phyloP scores from a whole-genome alignment of 1,139 yeast genomes.

The Groenewaldozyma auringiensis region DNA sequence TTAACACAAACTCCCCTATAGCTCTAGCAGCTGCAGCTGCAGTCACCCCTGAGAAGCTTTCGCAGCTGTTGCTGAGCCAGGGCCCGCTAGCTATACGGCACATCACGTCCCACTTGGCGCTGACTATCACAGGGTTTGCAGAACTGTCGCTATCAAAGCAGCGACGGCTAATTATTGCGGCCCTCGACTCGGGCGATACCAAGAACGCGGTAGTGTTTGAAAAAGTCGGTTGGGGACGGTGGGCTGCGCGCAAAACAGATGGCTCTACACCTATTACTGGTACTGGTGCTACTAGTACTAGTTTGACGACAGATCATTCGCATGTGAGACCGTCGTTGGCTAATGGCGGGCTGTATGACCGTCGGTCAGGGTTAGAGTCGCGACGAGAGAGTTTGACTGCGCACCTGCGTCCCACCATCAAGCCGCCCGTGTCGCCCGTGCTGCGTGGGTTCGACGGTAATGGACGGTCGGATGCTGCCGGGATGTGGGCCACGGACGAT shows the following conservation, averaged over 20 bases:
- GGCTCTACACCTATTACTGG: slow-evolving; percentile 9
- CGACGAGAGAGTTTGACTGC: slow-evolving; percentile 2
- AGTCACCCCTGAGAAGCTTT: slow-evolving; percentile 74
- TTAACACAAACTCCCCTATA: slow-evolving; percentile 76
- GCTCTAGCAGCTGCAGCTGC: slow-evolving; percentile 84
- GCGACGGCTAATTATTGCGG: slow-evolving; percentile 81
- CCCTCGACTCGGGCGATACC: slow-evolving; percentile 66
- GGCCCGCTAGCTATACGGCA: slow-evolving; percentile 92
- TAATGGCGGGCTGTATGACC: neutral
- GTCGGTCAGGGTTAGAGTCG: neutral
- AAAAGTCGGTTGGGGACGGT: slow-evolving; percentile 97
- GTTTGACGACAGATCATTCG: neutral
- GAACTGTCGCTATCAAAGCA: slow-evolving; percentile 78
- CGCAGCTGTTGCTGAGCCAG: slow-evolving; percentile 56
- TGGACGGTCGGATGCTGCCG: neutral
- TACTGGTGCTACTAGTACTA: neutral
- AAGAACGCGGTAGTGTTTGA: slow-evolving; percentile 67
- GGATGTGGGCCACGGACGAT: slow-evolving; percentile 37
- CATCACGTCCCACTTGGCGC: slow-evolving; percentile 68
- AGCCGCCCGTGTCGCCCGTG: slow-evolving; percentile 3
- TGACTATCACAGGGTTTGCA: slow-evolving; percentile 74
- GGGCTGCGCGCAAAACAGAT: slow-evolving; percentile 69
- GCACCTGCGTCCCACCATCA: slow-evolving; percentile 1
- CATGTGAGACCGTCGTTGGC: too few relatives aligned
- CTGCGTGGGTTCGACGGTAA: slow-evolving; percentile 2